Evolutionary conservation across 345 rosid genomes (phyloP).

Genomic region (Corymbia maculata): DNA sequence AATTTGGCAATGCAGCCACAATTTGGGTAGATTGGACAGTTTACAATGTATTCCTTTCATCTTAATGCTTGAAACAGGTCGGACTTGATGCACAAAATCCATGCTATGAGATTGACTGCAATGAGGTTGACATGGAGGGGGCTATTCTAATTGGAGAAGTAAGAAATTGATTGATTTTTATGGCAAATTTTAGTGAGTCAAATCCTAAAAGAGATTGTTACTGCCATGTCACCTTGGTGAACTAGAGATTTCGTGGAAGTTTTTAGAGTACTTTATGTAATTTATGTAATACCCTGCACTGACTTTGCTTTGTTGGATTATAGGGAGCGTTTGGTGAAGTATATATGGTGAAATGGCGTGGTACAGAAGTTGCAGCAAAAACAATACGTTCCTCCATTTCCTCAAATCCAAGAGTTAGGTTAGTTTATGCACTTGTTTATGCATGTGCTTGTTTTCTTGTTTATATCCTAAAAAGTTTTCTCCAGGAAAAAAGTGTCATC

Average conservation of each 20-base stretch:
- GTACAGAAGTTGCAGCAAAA: slow-evolving; percentile 60
- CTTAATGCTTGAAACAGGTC: slow-evolving; percentile 24
- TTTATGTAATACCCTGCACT: background rate
- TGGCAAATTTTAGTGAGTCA: background rate
- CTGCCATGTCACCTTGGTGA: background rate
- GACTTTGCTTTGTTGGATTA: background rate
- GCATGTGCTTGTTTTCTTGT: background rate
- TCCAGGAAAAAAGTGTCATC: background rate
- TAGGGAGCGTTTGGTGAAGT: slow-evolving; percentile 63
- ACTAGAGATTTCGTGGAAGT: background rate
- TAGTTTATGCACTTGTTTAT: slow-evolving; percentile 1
- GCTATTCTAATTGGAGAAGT: slow-evolving; percentile 52
- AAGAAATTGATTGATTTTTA: background rate
- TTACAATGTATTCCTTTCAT: background rate
- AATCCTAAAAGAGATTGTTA: background rate
- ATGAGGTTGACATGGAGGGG: slow-evolving; percentile 34
- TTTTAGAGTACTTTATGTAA: background rate
- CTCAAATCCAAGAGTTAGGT: slow-evolving; percentile 52
- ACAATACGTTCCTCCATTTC: slow-evolving; percentile 61
- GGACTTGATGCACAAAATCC: slow-evolving; percentile 36
- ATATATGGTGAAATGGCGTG: slow-evolving; percentile 58
- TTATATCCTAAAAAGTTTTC: background rate
- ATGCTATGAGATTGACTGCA: slow-evolving; percentile 30
- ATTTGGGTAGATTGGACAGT: background rate
- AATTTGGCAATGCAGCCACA: background rate